Percentiles rank a stretch among this genome's conserved stretches.
Evolutionary conservation across 805 yeast species (phyloP).

Genomic region (Lipomyces chichibuensis): DNA sequence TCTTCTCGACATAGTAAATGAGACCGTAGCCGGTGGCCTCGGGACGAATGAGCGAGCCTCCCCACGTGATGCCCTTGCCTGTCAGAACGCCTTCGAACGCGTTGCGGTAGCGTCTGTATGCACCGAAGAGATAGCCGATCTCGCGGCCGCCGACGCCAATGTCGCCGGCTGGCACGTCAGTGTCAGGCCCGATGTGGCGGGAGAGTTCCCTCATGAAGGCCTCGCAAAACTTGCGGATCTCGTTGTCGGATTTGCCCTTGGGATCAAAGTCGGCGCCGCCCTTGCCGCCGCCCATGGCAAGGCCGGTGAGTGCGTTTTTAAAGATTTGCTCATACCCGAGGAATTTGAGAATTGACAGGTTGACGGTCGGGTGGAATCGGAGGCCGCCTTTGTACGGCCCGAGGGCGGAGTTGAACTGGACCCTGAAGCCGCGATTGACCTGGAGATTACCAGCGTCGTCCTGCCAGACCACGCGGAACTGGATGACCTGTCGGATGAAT

Average conservation of each 20-base stretch:
- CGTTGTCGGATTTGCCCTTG: slow-evolving; percentile 88
- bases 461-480: slow-evolving; percentile 98
- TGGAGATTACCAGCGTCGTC: slow-evolving; percentile 88
- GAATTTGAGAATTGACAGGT: slow-evolving; percentile 91
- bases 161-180: slow-evolving; percentile 99
- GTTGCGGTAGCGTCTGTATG: slow-evolving; percentile 89
- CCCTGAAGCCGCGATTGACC: slow-evolving; percentile 97
- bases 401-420: slow-evolving; percentile 95
- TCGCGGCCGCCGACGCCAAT: slow-evolving; percentile 98
- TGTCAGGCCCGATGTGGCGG: slow-evolving; percentile 94
- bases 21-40: slow-evolving; percentile 99
- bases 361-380: slow-evolving; percentile 96
- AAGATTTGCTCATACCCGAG: slow-evolving; percentile 98
- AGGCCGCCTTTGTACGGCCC: slow-evolving; percentile 99
- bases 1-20: slow-evolving; percentile 94
- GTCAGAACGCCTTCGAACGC: slow-evolving; percentile 96
- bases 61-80: slow-evolving; percentile 98
- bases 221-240: slow-evolving; percentile 95
- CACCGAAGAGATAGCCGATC: slow-evolving; percentile 94
- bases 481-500: slow-evolving; percentile 56
- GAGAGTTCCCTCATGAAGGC: slow-evolving; percentile 95
- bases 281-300: slow-evolving; percentile 98
- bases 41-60: slow-evolving; percentile 98
- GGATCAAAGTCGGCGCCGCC: slow-evolving; percentile 99
- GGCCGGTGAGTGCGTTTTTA: slow-evolving; percentile 96